Evolutionary conservation across 495 filamentous ascomycete genomes (phyloP).

Genomic region (Aspergillus biplanus): DNA sequence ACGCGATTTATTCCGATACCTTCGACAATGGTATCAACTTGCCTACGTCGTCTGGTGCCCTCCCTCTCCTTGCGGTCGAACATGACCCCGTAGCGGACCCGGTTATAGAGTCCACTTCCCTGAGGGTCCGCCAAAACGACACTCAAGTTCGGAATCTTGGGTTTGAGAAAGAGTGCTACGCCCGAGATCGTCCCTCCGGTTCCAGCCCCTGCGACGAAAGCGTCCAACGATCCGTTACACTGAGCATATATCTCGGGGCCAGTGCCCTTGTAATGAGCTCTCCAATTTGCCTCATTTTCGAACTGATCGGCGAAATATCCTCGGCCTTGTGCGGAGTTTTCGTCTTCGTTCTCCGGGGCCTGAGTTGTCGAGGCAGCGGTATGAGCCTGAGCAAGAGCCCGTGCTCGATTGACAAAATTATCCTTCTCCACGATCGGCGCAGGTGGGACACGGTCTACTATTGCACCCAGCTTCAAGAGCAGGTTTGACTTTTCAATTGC

Average conservation of each 20-base stretch:
- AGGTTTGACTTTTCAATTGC: constrained; percentile 85
- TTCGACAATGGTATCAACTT: constrained; percentile 96
- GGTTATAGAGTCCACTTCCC: constrained; percentile 91
- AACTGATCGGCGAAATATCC: constrained; percentile 98
- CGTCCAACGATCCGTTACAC: constrained; percentile 75
- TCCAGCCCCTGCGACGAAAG: constrained; percentile 93
- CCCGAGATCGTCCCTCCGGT: constrained; percentile 94
- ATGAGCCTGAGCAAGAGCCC: constrained; percentile 74
- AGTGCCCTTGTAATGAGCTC: constrained; percentile 79
- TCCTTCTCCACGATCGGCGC: constrained; percentile 88
- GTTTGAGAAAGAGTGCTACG: constrained; percentile 80
- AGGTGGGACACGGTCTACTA: constrained; percentile 83
- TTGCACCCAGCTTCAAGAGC: constrained; percentile 86
- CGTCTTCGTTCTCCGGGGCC: background rate
- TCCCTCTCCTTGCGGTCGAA: constrained; percentile 86
- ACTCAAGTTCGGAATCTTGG: constrained; percentile 60
- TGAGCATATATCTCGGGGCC: constrained; percentile 88
- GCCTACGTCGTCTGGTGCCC: constrained; percentile 82
- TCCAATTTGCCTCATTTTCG: constrained; percentile 84
- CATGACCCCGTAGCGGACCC: constrained; percentile 92
- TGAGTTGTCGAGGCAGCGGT: constrained; percentile 50
- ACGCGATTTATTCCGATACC: constrained; percentile 93
- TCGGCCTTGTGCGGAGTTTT: constrained; percentile 35
- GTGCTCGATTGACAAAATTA: constrained; percentile 94
- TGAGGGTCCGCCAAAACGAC: constrained; percentile 93